Evolutionary conservation across 2,329 filamentous ascomycete genomes (phyloP).

Genomic region (Penicillium frequentans): DNA sequence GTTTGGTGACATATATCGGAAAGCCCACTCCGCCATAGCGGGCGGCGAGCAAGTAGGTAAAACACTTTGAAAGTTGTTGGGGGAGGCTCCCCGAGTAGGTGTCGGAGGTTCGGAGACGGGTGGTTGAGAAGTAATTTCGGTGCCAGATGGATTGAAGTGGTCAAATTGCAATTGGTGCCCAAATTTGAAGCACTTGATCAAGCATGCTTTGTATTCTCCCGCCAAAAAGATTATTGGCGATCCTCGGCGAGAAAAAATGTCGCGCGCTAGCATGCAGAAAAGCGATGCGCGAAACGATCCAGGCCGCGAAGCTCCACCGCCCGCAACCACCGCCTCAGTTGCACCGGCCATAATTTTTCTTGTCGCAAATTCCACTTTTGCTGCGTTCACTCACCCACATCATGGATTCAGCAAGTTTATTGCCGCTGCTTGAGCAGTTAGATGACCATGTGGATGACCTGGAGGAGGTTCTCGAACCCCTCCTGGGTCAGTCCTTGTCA

Average conservation of each 20-base stretch:
- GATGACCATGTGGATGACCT: constrained; percentile 78
- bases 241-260: neutral
- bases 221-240: neutral
- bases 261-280: neutral
- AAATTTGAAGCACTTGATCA: neutral
- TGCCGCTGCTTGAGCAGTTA: constrained; percentile 70
- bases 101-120: neutral
- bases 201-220: neutral
- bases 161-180: neutral
- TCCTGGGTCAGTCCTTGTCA: constrained; percentile 65
- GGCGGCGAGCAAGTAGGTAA: constrained; percentile 33
- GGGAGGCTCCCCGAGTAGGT: constrained; percentile 10
- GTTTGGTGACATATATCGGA: constrained; percentile 16
- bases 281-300: constrained; percentile 10
- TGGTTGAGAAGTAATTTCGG: neutral
- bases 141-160: neutral
- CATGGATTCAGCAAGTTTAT: constrained; percentile 61
- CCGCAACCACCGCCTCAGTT: constrained; percentile 18
- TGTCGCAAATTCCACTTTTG: constrained; percentile 8
- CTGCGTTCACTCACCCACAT: constrained; percentile 8
- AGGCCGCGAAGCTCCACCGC: constrained; percentile 16
- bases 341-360: constrained; percentile 21
- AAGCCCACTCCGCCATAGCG: constrained; percentile 31
- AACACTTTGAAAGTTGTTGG: constrained; percentile 34
- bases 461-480: constrained; percentile 70